Conservation (phyloP, 441 rosid species). For the Brassica balearica region DNA sequence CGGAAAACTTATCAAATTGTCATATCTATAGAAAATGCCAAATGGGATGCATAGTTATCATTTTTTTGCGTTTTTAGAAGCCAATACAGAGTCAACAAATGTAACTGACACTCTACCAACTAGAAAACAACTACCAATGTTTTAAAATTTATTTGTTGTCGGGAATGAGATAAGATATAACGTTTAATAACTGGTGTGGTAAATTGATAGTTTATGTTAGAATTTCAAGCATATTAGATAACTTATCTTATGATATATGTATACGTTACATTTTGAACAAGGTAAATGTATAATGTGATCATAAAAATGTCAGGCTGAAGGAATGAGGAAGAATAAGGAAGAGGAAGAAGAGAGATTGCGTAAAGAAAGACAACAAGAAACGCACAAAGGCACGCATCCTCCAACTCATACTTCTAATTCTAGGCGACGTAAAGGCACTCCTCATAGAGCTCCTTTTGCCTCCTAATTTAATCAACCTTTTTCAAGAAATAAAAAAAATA, state of each 20-base stretch:
- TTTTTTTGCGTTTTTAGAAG: no score
- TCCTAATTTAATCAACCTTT: constrained; percentile 41
- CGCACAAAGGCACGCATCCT: constrained; percentile 50
- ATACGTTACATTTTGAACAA: constrained; percentile 18
- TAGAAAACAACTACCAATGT: constrained; percentile 6
- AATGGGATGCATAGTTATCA: background rate
- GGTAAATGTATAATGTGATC: constrained; percentile 24
- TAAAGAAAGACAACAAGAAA: constrained; percentile 61
- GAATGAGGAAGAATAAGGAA: constrained; percentile 59
- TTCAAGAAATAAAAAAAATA: constrained; percentile 7
- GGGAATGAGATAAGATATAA: background rate
- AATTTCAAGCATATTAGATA: constrained; percentile 4
- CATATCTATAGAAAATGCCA: background rate
- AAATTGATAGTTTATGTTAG: constrained; percentile 4
- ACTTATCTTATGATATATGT: background rate
- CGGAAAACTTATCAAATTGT: background rate
- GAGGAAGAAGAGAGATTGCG: constrained; percentile 65
- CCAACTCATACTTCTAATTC: constrained; percentile 56
- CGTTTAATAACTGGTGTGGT: background rate
- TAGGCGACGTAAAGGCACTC: constrained; percentile 87
- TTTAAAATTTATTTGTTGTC: background rate
- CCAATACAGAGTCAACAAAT: background rate
- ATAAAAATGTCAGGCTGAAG: constrained; percentile 56
- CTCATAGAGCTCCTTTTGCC: constrained; percentile 81
- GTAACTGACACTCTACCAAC: background rate